These are phyloP conservation scores for Trichosanthes truncata DNA, from an alignment of 306 rosid genomes.

Conservation along the genomic window DNA sequence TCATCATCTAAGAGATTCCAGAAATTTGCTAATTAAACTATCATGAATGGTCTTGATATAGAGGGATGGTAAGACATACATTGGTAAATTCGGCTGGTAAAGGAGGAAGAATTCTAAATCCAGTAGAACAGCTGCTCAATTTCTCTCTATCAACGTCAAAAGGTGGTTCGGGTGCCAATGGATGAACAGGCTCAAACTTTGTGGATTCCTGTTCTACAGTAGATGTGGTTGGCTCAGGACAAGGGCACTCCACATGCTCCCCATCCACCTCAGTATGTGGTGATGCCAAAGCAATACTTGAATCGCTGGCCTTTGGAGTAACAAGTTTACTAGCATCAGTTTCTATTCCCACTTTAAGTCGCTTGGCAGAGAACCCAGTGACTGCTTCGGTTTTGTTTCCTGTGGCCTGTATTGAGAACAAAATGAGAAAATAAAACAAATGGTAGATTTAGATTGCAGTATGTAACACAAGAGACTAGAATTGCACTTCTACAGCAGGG, in stretches of 20 bases:
- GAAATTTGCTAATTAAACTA: not conserved
- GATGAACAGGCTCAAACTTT: conserved; percentile 36
- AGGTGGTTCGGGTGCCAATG: conserved; percentile 11
- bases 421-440: not conserved
- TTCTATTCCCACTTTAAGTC: conserved; percentile 44
- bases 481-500: not conserved
- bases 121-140: conserved; percentile 69
- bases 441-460: not conserved
- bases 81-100: conserved; percentile 64
- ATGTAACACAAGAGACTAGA: not conserved
- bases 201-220: conserved; percentile 35
- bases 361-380: conserved; percentile 58
- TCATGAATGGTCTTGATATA: not conserved
- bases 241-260: conserved; percentile 30
- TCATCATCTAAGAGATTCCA: not conserved
- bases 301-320: conserved; percentile 43
- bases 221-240: conserved; percentile 50
- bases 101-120: conserved; percentile 68
- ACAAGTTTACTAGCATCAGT: conserved; percentile 44
- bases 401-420: conserved; percentile 45
- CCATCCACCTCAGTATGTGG: conserved; percentile 32
- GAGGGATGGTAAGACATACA: conserved; percentile 40
- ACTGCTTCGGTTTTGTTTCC: conserved; percentile 56
- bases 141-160: conserved; percentile 50
- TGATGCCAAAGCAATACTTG: conserved; percentile 28